These are phyloP conservation scores for Cryptomeria japonica DNA, from an alignment of 75 land plant species.

Conservation along the genomic window DNA sequence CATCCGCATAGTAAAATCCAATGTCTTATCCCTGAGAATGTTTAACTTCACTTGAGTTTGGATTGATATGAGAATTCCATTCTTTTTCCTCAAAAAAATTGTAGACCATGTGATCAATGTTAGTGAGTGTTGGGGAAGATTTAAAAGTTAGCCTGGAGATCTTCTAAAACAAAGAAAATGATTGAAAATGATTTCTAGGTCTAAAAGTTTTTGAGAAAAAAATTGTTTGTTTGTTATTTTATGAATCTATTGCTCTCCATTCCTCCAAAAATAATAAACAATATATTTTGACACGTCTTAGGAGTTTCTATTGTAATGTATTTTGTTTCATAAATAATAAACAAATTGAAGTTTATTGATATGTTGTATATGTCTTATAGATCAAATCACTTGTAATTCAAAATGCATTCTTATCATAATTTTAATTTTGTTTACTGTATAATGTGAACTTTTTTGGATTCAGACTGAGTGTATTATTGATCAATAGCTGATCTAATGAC, in stretches of 20 bases:
- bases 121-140: neutral
- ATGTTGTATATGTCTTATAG: neutral
- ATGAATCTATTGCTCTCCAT: neutral
- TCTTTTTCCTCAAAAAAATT: neutral
- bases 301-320: neutral
- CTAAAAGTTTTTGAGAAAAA: neutral
- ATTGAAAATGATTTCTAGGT: neutral
- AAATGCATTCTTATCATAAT: neutral
- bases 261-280: neutral
- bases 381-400: neutral
- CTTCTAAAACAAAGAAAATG: neutral
- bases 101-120: neutral
- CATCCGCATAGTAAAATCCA: neutral
- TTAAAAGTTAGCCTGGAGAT: neutral
- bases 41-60: neutral
- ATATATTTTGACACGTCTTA: neutral
- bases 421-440: neutral
- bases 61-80: neutral
- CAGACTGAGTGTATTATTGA: neutral
- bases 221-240: neutral
- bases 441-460: neutral
- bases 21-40: neutral
- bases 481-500: conserved; percentile 4
- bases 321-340: neutral
- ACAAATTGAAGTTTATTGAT: neutral